A percentile compares a stretch with the other conserved stretches of the same genome.
Conservation (phyloP, 441 rosid genomes). For the Corymbia citriodora region DNA sequence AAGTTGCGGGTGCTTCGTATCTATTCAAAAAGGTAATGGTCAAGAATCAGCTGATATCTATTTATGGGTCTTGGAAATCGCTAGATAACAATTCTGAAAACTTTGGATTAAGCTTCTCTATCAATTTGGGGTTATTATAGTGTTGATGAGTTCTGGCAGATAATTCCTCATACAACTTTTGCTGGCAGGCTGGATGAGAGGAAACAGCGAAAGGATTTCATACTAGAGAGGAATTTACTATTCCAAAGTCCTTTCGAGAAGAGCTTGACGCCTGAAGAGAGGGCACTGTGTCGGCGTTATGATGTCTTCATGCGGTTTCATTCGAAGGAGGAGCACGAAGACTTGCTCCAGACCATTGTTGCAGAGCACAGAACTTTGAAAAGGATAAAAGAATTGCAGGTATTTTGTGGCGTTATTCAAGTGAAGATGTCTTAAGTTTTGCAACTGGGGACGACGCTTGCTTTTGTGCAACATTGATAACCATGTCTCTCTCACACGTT, state of each 20-base stretch:
- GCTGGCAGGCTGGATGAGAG: constrained; percentile 87
- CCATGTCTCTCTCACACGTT: background rate
- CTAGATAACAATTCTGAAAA: background rate
- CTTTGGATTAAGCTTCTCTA: background rate
- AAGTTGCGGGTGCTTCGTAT: constrained; percentile 81
- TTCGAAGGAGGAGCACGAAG: constrained; percentile 93
- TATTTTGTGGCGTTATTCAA: constrained; percentile 7
- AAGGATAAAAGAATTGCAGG: constrained; percentile 82
- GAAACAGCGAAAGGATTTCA: constrained; percentile 87
- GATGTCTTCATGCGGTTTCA: constrained; percentile 90
- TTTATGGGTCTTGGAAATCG: background rate
- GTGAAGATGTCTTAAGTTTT: background rate
- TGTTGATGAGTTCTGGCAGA: background rate
- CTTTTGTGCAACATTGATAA: background rate
- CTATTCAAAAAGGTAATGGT: constrained; percentile 68
- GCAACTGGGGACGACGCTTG: background rate
- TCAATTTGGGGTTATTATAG: background rate
- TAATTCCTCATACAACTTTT: background rate
- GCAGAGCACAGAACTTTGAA: constrained; percentile 66
- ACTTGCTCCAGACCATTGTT: constrained; percentile 64
- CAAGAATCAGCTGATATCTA: background rate
- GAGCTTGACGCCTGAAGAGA: constrained; percentile 78
- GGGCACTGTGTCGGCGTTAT: constrained; percentile 53
- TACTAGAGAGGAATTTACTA: constrained; percentile 74
- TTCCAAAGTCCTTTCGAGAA: constrained; percentile 68